phyloP scores from a whole-genome alignment of 805 yeast species.

The Yamadazyma kitorensis region DNA sequence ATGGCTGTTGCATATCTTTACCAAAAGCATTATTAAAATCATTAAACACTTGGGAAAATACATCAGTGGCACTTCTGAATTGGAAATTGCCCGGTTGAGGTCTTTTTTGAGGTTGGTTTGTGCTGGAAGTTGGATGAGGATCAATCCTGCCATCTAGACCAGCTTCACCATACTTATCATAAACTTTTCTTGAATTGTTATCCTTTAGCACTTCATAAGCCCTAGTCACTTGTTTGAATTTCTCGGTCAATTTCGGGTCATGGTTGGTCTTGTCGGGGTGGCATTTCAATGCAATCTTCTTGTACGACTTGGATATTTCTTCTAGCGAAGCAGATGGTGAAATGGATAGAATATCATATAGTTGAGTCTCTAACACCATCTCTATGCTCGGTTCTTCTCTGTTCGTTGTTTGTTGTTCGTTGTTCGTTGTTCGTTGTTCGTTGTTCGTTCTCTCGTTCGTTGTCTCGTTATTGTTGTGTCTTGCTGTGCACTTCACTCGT shows the following conservation, averaged over 20 bases:
- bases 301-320: slow-evolving; percentile 35
- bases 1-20: slow-evolving; percentile 5
- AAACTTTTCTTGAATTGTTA: slow-evolving; percentile 40
- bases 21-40: slow-evolving; percentile 28
- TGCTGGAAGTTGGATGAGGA: not conserved
- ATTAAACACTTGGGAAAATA: slow-evolving; percentile 37
- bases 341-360: slow-evolving; percentile 37
- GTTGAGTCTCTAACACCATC: slow-evolving; percentile 15
- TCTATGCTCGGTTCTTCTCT: not conserved
- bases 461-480: not conserved
- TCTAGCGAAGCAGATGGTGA: slow-evolving; percentile 30
- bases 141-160: slow-evolving; percentile 33
- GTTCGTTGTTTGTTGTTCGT: not conserved
- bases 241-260: slow-evolving; percentile 46
- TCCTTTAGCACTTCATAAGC: slow-evolving; percentile 67
- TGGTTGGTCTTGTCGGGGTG: slow-evolving; percentile 67
- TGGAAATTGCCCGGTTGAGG: slow-evolving; percentile 5
- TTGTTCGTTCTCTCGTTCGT: not conserved
- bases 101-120: slow-evolving; percentile 4
- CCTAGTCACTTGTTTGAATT: slow-evolving; percentile 58
- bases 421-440: not conserved
- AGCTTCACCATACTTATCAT: slow-evolving; percentile 52
- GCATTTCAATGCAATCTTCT: slow-evolving; percentile 43
- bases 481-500: no score
- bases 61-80: slow-evolving; percentile 20